A percentile compares a stretch with the other conserved stretches of the same genome.
Evolutionary conservation across 1,139 yeast species (phyloP).

Genomic region (Torulaspora pretoriensis): DNA sequence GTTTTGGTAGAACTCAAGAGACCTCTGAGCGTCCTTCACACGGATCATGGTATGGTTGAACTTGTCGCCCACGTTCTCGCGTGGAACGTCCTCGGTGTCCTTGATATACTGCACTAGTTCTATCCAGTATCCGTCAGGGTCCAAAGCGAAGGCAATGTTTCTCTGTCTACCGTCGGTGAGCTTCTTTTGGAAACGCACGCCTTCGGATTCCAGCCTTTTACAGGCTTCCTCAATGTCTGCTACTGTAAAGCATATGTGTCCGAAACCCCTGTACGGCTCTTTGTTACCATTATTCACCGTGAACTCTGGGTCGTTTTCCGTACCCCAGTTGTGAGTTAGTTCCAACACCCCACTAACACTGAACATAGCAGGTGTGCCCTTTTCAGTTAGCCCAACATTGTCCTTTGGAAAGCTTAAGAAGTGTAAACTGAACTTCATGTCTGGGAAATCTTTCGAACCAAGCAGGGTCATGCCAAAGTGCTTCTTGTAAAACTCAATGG

Average conservation of each 20-base stretch:
- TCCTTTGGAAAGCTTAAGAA: conserved; percentile 56
- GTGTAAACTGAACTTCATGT: conserved; percentile 59
- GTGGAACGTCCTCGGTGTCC: conserved; percentile 37
- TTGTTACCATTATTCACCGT: conserved; percentile 75
- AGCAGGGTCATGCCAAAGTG: conserved; percentile 71
- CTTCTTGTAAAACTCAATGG: conserved; percentile 68
- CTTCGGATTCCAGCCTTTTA: conserved; percentile 48
- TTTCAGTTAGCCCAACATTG: conserved; percentile 46
- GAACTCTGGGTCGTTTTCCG: conserved; percentile 57
- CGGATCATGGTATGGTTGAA: conserved; percentile 93
- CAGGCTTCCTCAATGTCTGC: conserved; percentile 69
- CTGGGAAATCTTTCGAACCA: conserved; percentile 50
- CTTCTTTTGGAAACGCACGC: conserved; percentile 76
- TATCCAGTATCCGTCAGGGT: conserved; percentile 96
- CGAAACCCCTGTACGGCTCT: conserved; percentile 84
- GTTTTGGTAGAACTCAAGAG: conserved; percentile 71
- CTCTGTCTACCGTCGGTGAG: conserved; percentile 86
- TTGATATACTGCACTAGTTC: conserved; percentile 68
- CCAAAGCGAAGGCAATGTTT: conserved; percentile 88
- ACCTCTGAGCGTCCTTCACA: conserved; percentile 74
- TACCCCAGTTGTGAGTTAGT: conserved; percentile 76
- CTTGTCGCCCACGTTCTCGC: conserved; percentile 46
- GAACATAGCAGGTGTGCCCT: conserved; percentile 35
- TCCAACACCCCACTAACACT: conserved; percentile 77
- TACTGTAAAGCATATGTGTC: conserved; percentile 86